Conservation (phyloP, 1,284 basidiomycete genomes). For the Porodaedalea pini region DNA sequence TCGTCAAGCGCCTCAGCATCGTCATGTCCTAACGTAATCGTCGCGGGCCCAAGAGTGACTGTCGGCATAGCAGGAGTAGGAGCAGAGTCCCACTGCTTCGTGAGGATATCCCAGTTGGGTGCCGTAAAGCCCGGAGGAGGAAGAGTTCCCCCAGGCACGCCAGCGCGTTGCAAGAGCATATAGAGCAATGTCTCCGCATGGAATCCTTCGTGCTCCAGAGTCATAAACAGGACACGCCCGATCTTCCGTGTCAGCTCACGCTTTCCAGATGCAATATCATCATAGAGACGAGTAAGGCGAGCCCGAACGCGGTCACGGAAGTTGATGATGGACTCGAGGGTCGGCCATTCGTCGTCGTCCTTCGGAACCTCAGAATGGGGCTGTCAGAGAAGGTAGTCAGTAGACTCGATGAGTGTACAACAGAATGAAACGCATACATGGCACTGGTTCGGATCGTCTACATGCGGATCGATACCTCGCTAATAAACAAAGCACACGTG, state of each 20-base stretch:
- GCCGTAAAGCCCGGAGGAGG: slow-evolving; percentile 72
- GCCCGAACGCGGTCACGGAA: slow-evolving; percentile 76
- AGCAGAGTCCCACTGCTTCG: slow-evolving; percentile 58
- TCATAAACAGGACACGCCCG: slow-evolving; percentile 84
- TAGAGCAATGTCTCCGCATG: slow-evolving; percentile 92
- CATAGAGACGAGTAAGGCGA: slow-evolving; percentile 72
- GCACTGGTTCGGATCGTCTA: slow-evolving; percentile 81
- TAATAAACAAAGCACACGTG: slow-evolving; percentile 32
- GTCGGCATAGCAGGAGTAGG: slow-evolving; percentile 41
- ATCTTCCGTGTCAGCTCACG: slow-evolving; percentile 59
- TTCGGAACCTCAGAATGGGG: slow-evolving; percentile 87
- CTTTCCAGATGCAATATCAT: slow-evolving; percentile 60
- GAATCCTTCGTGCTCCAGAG: slow-evolving; percentile 83
- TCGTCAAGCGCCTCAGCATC: slow-evolving; percentile 77
- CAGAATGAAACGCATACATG: slow-evolving; percentile 53
- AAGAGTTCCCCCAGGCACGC: slow-evolving; percentile 60
- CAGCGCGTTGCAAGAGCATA: slow-evolving; percentile 85
- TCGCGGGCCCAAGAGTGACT: slow-evolving; percentile 58
- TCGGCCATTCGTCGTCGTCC: slow-evolving; percentile 84
- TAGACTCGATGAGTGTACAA: slow-evolving; percentile 1
- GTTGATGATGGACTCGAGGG: slow-evolving; percentile 64
- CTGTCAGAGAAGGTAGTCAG: slow-evolving; percentile 36
- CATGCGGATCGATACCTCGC: slow-evolving; percentile 94
- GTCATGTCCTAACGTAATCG: slow-evolving; percentile 76
- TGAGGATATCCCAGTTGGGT: slow-evolving; percentile 76